A percentile compares a stretch with the other conserved stretches of the same genome.
Conservation (phyloP, 805 yeast genomes). For the Nakazawaea ernobii region DNA sequence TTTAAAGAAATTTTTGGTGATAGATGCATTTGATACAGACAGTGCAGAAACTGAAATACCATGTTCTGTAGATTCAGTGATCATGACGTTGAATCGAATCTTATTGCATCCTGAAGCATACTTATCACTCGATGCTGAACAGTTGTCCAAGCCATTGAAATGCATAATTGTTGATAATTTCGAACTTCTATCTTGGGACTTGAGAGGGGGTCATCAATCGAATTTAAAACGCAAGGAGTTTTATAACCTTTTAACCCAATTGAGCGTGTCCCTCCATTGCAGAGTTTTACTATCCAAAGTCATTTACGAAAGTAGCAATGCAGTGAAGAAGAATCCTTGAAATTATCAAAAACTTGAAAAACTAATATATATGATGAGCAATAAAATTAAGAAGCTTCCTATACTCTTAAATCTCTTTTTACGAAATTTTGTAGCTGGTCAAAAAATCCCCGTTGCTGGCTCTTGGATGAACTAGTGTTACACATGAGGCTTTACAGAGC, state of each 20-base stretch:
- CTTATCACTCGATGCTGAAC: not conserved
- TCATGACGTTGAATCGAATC: not conserved
- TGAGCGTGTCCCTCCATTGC: not conserved
- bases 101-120: not conserved
- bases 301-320: not conserved
- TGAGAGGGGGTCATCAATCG: not conserved
- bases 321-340: too few species aligned
- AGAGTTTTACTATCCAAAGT: not conserved
- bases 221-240: not conserved
- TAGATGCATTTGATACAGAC: not conserved
- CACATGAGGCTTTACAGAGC: not conserved
- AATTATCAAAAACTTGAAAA: too few species aligned
- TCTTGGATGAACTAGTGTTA: too few species aligned
- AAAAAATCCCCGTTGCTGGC: too few species aligned
- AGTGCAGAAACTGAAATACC: not conserved
- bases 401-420: too few species aligned
- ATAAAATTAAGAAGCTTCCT: too few species aligned
- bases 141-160: not conserved
- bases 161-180: conserved; percentile 5
- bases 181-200: conserved; percentile 2
- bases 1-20: not conserved
- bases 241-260: not conserved
- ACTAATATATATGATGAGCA: too few species aligned
- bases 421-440: too few species aligned
- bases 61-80: not conserved